These are phyloP conservation scores for Intubia oerlemansii DNA, from an alignment of 2,329 filamentous ascomycete genomes.

Conservation along the genomic window DNA sequence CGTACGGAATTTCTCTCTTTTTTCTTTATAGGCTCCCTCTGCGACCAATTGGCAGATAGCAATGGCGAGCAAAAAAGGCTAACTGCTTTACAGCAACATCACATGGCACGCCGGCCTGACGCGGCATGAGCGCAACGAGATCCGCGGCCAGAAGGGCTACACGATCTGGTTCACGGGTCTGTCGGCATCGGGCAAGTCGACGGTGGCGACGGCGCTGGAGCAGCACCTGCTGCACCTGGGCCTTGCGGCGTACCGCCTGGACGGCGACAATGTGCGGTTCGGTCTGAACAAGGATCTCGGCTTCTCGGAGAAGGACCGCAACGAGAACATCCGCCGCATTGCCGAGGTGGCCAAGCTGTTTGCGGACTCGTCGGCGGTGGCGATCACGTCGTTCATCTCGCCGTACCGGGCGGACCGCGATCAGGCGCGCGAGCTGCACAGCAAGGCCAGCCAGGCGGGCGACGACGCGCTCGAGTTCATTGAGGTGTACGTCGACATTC, in stretches of 20 bases:
- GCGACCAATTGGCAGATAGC: too few relatives aligned
- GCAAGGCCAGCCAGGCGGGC: constrained; percentile 27
- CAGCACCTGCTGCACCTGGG: constrained; percentile 83
- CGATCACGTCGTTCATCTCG: constrained; percentile 91
- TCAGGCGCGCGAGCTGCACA: constrained; percentile 63
- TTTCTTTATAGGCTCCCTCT: too few relatives aligned
- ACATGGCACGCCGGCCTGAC: constrained; percentile 74
- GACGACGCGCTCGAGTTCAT: constrained; percentile 68
- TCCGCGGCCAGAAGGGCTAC: constrained; percentile 69
- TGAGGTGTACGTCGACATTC: constrained; percentile 84
- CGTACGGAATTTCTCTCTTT: too few relatives aligned
- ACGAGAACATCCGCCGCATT: constrained; percentile 95
- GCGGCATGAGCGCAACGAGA: constrained; percentile 50
- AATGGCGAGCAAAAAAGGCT: too few relatives aligned
- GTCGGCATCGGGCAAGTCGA: constrained; percentile 91
- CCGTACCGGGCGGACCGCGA: constrained; percentile 78
- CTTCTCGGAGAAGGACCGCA: constrained; percentile 80
- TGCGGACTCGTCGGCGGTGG: constrained; percentile 69
- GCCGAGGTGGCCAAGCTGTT: constrained; percentile 93
- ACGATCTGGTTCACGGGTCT: constrained; percentile 98
- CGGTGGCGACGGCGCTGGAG: constrained; percentile 87
- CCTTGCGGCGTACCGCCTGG: constrained; percentile 72
- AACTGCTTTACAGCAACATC: too few relatives aligned
- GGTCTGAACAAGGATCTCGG: constrained; percentile 95
- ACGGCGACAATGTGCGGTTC: constrained; percentile 97